Base-by-base conservation (phyloP, 306 rosid genomes). In the Casuarina cunninghamiana region DNA sequence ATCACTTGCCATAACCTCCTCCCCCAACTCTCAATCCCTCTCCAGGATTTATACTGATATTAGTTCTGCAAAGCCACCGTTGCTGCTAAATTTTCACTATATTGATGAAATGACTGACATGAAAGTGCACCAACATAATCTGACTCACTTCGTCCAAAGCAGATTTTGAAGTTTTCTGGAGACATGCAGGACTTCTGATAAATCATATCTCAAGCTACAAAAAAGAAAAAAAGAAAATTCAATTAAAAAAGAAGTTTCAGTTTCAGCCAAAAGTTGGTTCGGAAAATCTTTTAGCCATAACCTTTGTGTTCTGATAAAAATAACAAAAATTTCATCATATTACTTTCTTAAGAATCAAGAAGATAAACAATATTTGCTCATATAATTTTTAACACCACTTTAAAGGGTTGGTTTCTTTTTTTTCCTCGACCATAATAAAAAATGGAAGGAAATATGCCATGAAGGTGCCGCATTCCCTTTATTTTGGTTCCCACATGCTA, bases 1-100 rank as follows among this genome's bases (percentile, higher is more conserved):
- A 80, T 87, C 90, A 8, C 96, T 84, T 37, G 92, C 96, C 97
- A 95, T 95, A 63, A 75, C 61, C 87, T 72, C 77, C 77, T 65
- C 39, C 79, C 79, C 58, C 78, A 72, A 78, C 74, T 75, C 63
- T 53, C 65, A 78, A 78, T 70, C 79, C 58, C 71, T 66, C 61
- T 57, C 54, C 71, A 77, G 26, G 73, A 60, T 71, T 81, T 58
- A 75, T 1, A 51, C 61, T 65, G 62, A 80, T 75, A 73, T 69
- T 78, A 57, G 44, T 73, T 53, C 46, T 45, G 50, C 67, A 74
- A 13, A 53, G 70, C 74, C 77, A 78, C 75, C 32, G 43, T 75
- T 41, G 45, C 69, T 10, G 16, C 81, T 54, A 70, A 75, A 6
- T 66, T 49, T 21, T 53, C 60, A 46, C 55, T 5, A 55, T 17